Evolutionary conservation across 371 early-diverging fungal species (phyloP).

Genomic region (Rhizomucor miehei): DNA sequence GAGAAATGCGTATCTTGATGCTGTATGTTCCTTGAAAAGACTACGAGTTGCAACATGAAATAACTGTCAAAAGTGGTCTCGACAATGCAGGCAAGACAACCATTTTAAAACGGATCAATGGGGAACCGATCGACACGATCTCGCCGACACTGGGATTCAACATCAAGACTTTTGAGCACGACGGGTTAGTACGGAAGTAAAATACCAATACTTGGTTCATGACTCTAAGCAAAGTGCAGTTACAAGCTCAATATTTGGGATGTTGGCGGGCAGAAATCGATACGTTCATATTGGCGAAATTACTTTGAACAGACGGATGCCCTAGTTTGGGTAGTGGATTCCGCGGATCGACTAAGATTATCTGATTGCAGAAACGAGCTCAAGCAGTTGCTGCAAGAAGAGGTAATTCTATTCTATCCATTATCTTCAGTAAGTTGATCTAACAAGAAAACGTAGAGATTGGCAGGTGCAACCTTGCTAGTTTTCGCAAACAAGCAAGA

Average conservation of each 20-base stretch:
- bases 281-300: constrained; percentile 98
- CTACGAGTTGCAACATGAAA: not conserved
- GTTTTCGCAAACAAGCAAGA: constrained; percentile 98
- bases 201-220: no score
- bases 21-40: constrained; percentile 53
- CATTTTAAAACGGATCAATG: constrained; percentile 92
- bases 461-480: constrained; percentile 72
- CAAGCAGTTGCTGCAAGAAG: constrained; percentile 77
- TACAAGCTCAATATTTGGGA: constrained; percentile 70
- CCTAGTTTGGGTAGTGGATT: constrained; percentile 98
- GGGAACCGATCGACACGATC: constrained; percentile 87
- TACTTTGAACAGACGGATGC: constrained; percentile 99
- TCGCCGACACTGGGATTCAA: constrained; percentile 98
- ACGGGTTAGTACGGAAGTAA: constrained; percentile 53
- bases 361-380: constrained; percentile 82
- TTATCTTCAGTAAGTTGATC: not conserved
- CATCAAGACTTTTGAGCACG: constrained; percentile 90
- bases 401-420: constrained; percentile 20
- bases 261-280: constrained; percentile 98
- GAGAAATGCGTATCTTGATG: constrained; percentile 88
- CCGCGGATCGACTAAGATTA: constrained; percentile 82
- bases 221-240: no score
- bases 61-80: constrained; percentile 66
- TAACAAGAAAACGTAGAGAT: constrained; percentile 45
- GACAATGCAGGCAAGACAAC: constrained; percentile 99